These are phyloP conservation scores for Boletus subcaerulescens DNA, from an alignment of 768 basidiomycete genomes.

Conservation along the genomic window DNA sequence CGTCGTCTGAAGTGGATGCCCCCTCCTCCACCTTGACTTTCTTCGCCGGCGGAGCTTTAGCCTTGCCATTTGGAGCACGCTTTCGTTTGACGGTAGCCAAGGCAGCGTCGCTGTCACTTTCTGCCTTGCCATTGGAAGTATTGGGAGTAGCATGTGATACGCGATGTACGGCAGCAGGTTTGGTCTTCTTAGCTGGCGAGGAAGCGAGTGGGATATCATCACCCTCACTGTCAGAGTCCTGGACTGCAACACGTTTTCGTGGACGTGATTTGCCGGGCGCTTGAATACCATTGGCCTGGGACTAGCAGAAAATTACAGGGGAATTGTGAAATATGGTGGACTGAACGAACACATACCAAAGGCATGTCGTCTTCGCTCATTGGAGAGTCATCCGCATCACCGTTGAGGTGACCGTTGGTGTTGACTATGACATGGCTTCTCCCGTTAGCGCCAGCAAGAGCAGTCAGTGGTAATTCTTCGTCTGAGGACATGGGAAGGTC, in stretches of 20 bases:
- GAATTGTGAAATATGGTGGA: constrained; percentile 2
- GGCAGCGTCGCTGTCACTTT: constrained; percentile 42
- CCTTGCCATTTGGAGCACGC: constrained; percentile 43
- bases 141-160: constrained; percentile 34
- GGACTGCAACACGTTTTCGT: constrained; percentile 55
- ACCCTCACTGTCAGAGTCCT: constrained; percentile 60
- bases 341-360: constrained; percentile 46
- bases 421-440: constrained; percentile 47
- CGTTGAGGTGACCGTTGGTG: constrained; percentile 39
- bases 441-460: constrained; percentile 36
- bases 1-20: constrained; percentile 35
- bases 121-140: constrained; percentile 40
- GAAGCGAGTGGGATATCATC: constrained; percentile 66
- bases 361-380: constrained; percentile 75
- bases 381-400: constrained; percentile 40
- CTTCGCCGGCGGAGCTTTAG: constrained; percentile 61
- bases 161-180: constrained; percentile 39
- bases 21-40: constrained; percentile 55
- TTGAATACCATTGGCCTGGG: constrained; percentile 53
- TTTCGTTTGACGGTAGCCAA: constrained; percentile 44
- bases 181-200: constrained; percentile 57
- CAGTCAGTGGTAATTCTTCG: constrained; percentile 52
- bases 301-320: constrained; percentile 39
- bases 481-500: constrained; percentile 52
- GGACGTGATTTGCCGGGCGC: constrained; percentile 28